phyloP scores from a whole-genome alignment of 1,284 basidiomycete genomes.

The Sporisorium reilianum region DNA sequence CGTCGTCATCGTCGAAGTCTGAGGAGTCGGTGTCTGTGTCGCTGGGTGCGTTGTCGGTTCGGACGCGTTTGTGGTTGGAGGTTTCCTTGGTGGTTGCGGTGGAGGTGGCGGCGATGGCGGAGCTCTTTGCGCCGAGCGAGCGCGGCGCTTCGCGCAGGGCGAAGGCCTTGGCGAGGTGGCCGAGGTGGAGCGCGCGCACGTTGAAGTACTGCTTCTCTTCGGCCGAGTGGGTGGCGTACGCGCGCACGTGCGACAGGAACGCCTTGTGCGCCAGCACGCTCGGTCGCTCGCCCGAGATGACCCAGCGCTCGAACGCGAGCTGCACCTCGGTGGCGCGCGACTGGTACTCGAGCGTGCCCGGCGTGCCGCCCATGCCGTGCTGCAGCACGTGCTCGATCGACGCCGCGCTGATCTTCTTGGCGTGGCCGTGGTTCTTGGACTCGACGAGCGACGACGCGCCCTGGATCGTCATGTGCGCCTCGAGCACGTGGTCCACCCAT shows the following conservation, averaged over 20 bases:
- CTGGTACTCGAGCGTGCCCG: constrained; percentile 78
- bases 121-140: constrained; percentile 71
- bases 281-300: constrained; percentile 81
- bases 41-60: constrained; percentile 7
- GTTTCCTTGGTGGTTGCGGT: constrained; percentile 6
- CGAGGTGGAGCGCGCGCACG: constrained; percentile 90
- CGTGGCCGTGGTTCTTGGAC: constrained; percentile 21
- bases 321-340: constrained; percentile 94
- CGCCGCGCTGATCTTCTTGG: constrained; percentile 31
- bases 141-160: constrained; percentile 92
- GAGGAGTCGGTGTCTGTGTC: not conserved
- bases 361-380: constrained; percentile 81
- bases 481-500: constrained; percentile 86
- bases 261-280: constrained; percentile 83
- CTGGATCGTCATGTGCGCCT: constrained; percentile 39
- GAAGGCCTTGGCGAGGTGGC: constrained; percentile 96
- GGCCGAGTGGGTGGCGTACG: constrained; percentile 96
- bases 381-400: constrained; percentile 52
- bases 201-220: constrained; percentile 97
- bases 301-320: constrained; percentile 94
- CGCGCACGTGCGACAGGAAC: constrained; percentile 91
- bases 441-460: constrained; percentile 2
- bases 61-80: constrained; percentile 10
- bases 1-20: constrained; percentile 15
- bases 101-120: constrained; percentile 21